Percentiles rank a stretch among this genome's conserved stretches.
Conservation (phyloP, 257 asterid species). For the Verbascum thapsus region DNA sequence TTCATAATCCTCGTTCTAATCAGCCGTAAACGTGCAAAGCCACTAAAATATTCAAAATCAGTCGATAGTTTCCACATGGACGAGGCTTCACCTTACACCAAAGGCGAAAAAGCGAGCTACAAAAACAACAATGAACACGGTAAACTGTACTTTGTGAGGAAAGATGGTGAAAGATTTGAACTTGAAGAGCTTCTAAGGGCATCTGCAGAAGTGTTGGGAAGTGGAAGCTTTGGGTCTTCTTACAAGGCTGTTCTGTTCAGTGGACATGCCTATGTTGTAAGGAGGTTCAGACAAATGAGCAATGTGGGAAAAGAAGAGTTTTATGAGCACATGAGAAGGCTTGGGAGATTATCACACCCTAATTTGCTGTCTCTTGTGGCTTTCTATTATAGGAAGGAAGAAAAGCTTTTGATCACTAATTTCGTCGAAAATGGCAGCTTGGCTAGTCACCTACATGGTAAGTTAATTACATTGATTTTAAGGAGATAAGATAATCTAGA, state of each 20-base stretch:
- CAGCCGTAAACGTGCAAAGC: conserved; percentile 8
- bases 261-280: conserved; percentile 46
- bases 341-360: conserved; percentile 60
- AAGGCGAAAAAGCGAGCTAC: background rate
- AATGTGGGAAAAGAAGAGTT: conserved; percentile 51
- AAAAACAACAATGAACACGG: conserved; percentile 35
- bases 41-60: conserved; percentile 36
- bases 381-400: conserved; percentile 57
- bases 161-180: conserved; percentile 42
- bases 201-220: conserved; percentile 63
- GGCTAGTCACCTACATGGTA: conserved; percentile 65
- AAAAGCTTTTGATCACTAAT: conserved; percentile 56
- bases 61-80: conserved; percentile 28
- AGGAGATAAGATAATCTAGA: too few relatives aligned
- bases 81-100: conserved; percentile 18
- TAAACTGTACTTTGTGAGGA: conserved; percentile 45
- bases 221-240: conserved; percentile 68
- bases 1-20: conserved; percentile 30
- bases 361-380: conserved; percentile 62
- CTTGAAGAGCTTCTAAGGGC: conserved; percentile 56
- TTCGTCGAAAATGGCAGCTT: conserved; percentile 54
- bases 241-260: conserved; percentile 48
- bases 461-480: conserved; percentile 14
- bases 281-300: conserved; percentile 60
- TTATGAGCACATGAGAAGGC: conserved; percentile 53